Evolutionary conservation across 257 asterid species (phyloP).

Genomic region (Solanum sparsipilum): DNA sequence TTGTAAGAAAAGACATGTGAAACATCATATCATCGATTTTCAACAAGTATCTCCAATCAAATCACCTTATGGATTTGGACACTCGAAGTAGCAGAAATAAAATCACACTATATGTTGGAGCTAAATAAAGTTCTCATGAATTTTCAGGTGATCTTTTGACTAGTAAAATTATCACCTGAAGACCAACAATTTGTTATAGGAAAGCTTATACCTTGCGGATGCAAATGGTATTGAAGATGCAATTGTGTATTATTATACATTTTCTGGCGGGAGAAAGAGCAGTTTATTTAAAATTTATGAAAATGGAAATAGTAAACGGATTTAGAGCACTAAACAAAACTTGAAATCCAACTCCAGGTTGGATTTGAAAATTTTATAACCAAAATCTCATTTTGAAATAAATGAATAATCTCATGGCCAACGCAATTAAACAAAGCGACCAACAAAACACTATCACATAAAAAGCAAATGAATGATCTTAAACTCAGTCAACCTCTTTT

Average conservation of each 20-base stretch:
- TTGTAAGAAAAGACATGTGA: background rate
- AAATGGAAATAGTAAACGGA: fast-evolving
- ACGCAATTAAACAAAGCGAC: background rate
- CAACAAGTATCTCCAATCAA: background rate
- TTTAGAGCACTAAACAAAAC: background rate
- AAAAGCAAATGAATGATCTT: background rate
- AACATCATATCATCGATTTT: background rate
- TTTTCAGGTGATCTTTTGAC: background rate
- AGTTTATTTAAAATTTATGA: background rate
- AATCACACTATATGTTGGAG: background rate
- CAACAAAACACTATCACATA: background rate
- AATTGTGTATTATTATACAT: background rate
- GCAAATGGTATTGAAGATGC: too few relatives aligned
- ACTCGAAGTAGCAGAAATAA: background rate
- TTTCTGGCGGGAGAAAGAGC: background rate
- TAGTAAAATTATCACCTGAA: background rate
- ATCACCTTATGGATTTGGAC: background rate
- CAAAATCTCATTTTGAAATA: background rate
- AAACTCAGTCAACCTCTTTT: background rate
- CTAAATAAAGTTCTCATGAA: background rate
- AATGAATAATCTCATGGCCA: background rate
- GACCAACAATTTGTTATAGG: background rate
- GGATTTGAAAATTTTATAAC: background rate
- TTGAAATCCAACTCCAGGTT: background rate
- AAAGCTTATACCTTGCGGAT: too few relatives aligned